Evolutionary conservation across 495 filamentous ascomycete genomes (phyloP), one percentile per base, ranked within the genome.

Genomic region (Aspergillus carlsbadensis): DNA sequence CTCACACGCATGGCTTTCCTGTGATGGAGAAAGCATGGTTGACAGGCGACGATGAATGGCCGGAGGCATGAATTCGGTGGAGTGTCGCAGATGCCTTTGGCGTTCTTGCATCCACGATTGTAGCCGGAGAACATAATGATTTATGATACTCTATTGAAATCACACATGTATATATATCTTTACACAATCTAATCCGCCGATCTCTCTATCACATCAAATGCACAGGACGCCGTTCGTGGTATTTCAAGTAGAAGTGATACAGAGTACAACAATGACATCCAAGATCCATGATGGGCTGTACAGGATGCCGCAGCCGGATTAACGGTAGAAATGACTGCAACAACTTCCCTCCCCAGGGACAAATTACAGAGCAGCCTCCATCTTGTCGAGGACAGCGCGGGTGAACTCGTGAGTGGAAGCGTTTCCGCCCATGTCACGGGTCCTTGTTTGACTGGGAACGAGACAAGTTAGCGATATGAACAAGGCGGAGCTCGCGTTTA

Each of bases 401-500:
- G 95, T 98, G 78, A 98, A 98, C 67, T 97, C 86, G 70, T 98
- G 88, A 59, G 91, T 98, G 67, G 87, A 90, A 67, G 82, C 81
- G 53, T 86, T 79, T 67, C 94, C 94, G 62, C 92, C 91, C 94
- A 98, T 97, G 68, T 98, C 94, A 61, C 85, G 87, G 52, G 94
- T 98, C 58, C 91, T 84, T 67, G 83, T 78, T 74, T 90, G 84
- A 59, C 92, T 94, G 26, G n/a, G 26, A 66, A 52, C 39, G 47
- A 20, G 43, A 15, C 18, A 44, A 11, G 31, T 73, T 51, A 73
- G 69, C 35, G 58, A 42, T 24, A n/a, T 6, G 0, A 11, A 56
- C 40, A 34, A 43, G 6, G 20, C 62, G 81, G 78, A 70, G 35
- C 62, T 36, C 51, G 52, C 11, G 10, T 81, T 82, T 77, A 84